phyloP scores from a whole-genome alignment of 768 basidiomycete genomes.

The Lentinula boryana region DNA sequence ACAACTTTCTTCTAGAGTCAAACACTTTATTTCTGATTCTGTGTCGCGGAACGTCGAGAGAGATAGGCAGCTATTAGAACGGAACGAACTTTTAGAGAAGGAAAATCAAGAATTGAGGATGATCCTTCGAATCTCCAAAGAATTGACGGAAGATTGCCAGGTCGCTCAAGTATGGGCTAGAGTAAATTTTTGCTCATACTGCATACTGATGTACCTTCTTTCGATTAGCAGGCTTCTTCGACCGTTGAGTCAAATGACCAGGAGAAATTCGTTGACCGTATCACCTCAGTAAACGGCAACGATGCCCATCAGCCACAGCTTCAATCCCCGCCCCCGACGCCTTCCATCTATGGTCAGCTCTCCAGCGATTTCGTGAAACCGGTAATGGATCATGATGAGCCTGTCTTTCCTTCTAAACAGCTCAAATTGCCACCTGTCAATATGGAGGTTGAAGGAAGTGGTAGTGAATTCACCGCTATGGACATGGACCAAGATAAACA shows the following conservation, averaged over 20 bases:
- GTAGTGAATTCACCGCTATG: not conserved
- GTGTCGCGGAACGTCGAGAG: not conserved
- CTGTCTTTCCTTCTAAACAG: not conserved
- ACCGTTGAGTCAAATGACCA: not conserved
- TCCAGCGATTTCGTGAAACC: not conserved
- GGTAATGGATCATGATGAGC: not conserved
- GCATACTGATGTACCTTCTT: not conserved
- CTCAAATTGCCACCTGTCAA: not conserved
- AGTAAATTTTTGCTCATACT: not conserved
- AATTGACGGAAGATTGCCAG: not conserved
- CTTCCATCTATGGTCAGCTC: not conserved
- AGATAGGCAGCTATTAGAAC: not conserved
- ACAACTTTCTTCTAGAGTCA: not conserved
- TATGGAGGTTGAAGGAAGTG: not conserved
- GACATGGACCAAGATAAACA: not conserved
- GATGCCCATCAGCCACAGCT: not conserved
- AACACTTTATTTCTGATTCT: not conserved
- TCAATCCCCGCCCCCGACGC: constrained; percentile 1
- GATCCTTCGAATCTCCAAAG: not conserved
- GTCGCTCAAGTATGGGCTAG: not conserved
- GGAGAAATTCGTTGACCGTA: not conserved
- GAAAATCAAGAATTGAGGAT: not conserved
- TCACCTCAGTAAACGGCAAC: not conserved
- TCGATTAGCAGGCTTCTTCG: not conserved
- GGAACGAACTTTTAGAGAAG: not conserved